A percentile compares a stretch with the other conserved stretches of the same genome.
These are phyloP conservation scores for Bothriochloa decipiens DNA, from an alignment of 176 grass and related monocot genomes.

Conservation along the genomic window DNA sequence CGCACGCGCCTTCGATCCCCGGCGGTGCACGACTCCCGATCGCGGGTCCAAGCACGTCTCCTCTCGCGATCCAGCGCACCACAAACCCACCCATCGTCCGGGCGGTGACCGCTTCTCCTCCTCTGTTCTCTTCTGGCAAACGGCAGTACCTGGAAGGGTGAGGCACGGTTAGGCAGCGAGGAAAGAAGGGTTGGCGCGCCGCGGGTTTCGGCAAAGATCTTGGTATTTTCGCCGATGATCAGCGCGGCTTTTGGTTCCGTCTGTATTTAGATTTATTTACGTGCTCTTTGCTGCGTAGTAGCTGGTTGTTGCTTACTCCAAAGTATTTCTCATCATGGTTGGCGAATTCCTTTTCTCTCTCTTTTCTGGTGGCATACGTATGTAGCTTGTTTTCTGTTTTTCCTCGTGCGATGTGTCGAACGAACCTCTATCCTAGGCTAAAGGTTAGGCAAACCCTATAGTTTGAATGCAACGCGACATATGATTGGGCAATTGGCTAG, in stretches of 20 bases:
- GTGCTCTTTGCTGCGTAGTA: too few species aligned
- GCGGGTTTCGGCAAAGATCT: background rate
- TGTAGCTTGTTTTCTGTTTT: background rate
- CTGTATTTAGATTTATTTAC: background rate
- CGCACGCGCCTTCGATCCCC: background rate
- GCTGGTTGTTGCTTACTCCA: background rate
- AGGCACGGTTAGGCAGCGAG: conserved; percentile 16
- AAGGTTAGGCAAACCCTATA: conserved; percentile 11
- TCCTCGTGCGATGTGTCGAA: background rate
- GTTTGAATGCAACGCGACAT: background rate
- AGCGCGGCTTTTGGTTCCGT: background rate
- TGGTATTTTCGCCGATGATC: background rate
- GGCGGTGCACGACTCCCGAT: conserved; percentile 18
- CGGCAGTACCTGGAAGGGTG: background rate
- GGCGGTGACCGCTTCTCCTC: background rate
- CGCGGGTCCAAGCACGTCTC: conserved; percentile 46
- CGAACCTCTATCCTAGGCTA: conserved; percentile 5
- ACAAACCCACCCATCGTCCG: background rate
- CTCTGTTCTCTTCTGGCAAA: background rate
- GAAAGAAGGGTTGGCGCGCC: background rate
- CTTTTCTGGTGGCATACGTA: background rate
- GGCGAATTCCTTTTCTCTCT: background rate
- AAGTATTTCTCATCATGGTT: background rate
- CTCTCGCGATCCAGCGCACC: background rate
- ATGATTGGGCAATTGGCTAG: background rate